These are phyloP conservation scores for Galeopsis tetrahit DNA, from an alignment of 257 asterid species.

Conservation along the genomic window DNA sequence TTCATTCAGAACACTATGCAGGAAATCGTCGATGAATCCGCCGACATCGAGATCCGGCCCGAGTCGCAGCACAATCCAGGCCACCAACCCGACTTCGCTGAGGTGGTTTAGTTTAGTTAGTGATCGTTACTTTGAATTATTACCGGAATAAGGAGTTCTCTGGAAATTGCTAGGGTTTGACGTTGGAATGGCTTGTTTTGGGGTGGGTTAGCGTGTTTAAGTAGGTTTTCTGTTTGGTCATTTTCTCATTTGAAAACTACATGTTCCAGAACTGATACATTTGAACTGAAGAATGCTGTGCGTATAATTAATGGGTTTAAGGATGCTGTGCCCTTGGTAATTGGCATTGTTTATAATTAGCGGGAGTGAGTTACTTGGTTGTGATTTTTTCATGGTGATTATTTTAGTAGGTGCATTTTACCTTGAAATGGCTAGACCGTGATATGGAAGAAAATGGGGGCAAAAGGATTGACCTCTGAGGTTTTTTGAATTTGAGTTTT, in stretches of 20 bases:
- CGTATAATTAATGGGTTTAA: constrained; percentile 6
- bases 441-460: background rate
- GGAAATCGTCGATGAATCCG: constrained; percentile 92
- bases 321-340: constrained; percentile 11
- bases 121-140: constrained; percentile 10
- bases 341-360: background rate
- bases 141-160: background rate
- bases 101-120: constrained; percentile 52
- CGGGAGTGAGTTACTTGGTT: constrained; percentile 14
- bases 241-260: constrained; percentile 6
- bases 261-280: background rate
- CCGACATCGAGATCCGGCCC: constrained; percentile 95
- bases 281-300: constrained; percentile 7
- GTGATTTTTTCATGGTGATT: background rate
- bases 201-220: background rate
- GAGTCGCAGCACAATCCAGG: constrained; percentile 96
- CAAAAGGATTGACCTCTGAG: background rate
- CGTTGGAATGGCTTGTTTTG: background rate
- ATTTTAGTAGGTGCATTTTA: background rate
- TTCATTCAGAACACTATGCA: constrained; percentile 98
- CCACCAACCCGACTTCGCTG: constrained; percentile 87
- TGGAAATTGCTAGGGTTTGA: constrained; percentile 30
- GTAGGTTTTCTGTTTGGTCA: background rate
- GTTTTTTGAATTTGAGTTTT: background rate
- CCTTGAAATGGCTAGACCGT: constrained; percentile 20